Base-by-base conservation (phyloP, 2,329 filamentous ascomycete species). In the Volutella citrinella region DNA sequence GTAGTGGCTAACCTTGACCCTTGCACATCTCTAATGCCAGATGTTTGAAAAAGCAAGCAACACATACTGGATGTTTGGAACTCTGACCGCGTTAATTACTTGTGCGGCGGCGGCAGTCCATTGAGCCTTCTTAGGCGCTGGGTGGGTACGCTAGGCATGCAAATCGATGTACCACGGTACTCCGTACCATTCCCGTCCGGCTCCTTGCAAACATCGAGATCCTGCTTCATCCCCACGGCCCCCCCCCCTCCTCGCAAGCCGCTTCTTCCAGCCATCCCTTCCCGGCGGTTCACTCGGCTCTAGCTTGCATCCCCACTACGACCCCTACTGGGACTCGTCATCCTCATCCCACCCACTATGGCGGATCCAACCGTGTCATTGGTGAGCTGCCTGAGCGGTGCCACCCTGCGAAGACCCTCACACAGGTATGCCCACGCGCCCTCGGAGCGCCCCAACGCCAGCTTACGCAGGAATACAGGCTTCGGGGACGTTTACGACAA, bases 251-350 rank as follows among this genome's bases (percentile, higher is more conserved):
- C 50, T 38, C 38, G 46, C 36, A 36, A 48, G 42, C 44, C 42
- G 39, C 35, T 48, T 41, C 34, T 34, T 29, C 40, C 48, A 38
- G 43, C 45, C 49, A 44, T 49, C 51, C 41, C 51, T 52, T 53
- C 51, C 47, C 50, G 56, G 59, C 57, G 55, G 53, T 57, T 61
- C 52, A 52, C 49, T 62, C 62, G 62, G 62, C 59, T 63, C 51
- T 48, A 59, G 54, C 52, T 58, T 55, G 53, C 61, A 52, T 49
- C 48, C 46, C 55, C 59, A 60, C 51, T 49, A 31, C 43, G 41
- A 51, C 56, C 46, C 51, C 49, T 52, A 54, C 50, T 48, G 45
- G 46, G 50, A 56, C 46, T 59, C 56, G 51, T 59, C 55, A 58
- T 54, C 51, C 38, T 39, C 54, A 35, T 49, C 47, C 45, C 44